phyloP scores from a whole-genome alignment of 176 grass and related monocot genomes.

The Microstegium vimineum region DNA sequence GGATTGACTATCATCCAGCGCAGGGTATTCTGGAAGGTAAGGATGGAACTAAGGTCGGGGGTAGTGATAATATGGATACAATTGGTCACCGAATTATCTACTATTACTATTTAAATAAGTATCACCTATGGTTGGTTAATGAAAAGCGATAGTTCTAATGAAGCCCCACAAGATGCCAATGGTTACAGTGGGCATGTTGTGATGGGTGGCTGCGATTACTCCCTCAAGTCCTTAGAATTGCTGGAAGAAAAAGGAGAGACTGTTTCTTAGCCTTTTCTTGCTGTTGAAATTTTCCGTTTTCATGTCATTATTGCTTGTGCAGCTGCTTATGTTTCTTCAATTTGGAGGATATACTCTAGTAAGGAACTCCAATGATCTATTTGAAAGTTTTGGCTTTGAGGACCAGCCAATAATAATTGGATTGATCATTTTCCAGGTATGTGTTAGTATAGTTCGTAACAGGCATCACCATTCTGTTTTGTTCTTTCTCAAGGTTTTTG shows the following conservation, averaged over 20 bases:
- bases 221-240: background rate
- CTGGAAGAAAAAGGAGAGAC: background rate
- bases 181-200: background rate
- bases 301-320: slow-evolving; percentile 17
- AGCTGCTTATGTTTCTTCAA: slow-evolving; percentile 96
- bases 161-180: background rate
- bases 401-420: slow-evolving; percentile 92
- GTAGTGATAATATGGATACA: background rate
- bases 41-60: background rate
- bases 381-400: slow-evolving; percentile 89
- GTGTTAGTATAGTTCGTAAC: background rate
- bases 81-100: background rate
- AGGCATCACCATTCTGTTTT: background rate
- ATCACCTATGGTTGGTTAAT: background rate
- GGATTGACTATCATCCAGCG: background rate
- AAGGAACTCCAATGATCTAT: slow-evolving; percentile 98
- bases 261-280: background rate
- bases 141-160: background rate
- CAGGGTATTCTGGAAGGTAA: background rate
- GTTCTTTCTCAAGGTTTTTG: slow-evolving; percentile 2
- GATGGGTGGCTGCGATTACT: background rate
- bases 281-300: background rate
- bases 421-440: slow-evolving; percentile 90
- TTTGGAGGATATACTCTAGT: slow-evolving; percentile 98
- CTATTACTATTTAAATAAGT: background rate